Base-by-base conservation (phyloP, 768 basidiomycete genomes). In the Paxillus ammoniavirescens region DNA sequence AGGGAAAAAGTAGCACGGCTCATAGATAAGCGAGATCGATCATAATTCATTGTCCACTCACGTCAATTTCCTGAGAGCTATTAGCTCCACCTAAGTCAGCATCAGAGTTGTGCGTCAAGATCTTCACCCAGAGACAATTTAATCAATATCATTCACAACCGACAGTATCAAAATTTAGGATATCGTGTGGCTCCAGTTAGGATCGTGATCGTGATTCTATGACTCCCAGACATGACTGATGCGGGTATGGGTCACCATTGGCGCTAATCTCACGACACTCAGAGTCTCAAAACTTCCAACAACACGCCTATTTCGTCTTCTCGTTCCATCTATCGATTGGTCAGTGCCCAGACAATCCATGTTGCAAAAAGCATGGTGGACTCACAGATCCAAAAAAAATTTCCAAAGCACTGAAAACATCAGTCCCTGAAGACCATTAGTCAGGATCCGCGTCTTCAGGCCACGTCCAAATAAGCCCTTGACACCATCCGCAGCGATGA, bases 371-470 rank as follows among this genome's bases (percentile, higher is more conserved):
- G 17, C 17, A 30, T 49, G 35, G 30, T 48, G 35, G 23, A 81
- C 89, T 72, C 65, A 95, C 91, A 95, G 49, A 71, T 98, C 92
- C 74, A 89, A 73, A 65, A 98, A 96, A 56, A 90, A 71, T 63
- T 84, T 89, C 96, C 96, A 98, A 12, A 98, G 75, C 5, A 98
- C 77, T 7, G 86, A 84, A 72, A 98, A 98, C 81, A 97, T 83
- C 42, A 98, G 62, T 0, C 95, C 90, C 65, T 98, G 96, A 47
- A 94, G 70, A 21, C 95, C 93, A 65, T 98, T 98, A 30, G 94
- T 86, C 54, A 96, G 61, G 49, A 95, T 87, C 33, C 95, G 76
- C 12, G 93, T 98, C 73, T 90, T 90, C 57, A 98, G 71, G 1
- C 96, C 96, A 7, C 96, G 81, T 2, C 93, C 93, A 23, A 98